A percentile compares a stretch with the other conserved stretches of the same genome.
These are phyloP conservation scores for Kernera saxatilis DNA, from an alignment of 345 rosid genomes.

Conservation along the genomic window DNA sequence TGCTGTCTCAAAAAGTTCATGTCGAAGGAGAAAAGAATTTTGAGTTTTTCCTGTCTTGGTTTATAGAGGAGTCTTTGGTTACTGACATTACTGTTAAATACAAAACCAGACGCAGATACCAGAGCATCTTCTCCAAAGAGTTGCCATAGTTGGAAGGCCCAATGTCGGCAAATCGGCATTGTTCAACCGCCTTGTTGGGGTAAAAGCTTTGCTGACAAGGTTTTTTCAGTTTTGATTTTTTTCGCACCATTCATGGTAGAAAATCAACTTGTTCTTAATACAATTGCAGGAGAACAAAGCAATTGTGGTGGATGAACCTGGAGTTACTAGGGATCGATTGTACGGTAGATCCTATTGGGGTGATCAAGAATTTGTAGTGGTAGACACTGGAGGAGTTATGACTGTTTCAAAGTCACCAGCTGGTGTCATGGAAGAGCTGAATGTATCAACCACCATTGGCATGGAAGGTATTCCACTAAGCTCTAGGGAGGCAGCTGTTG, in stretches of 20 bases:
- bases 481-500: constrained; percentile 85
- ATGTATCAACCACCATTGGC: constrained; percentile 74
- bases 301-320: constrained; percentile 97
- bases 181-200: constrained; percentile 96
- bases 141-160: constrained; percentile 94
- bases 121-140: constrained; percentile 75
- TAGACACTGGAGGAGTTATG: constrained; percentile 93
- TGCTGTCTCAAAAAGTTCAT: not conserved
- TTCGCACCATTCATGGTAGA: not conserved
- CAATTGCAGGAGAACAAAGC: constrained; percentile 67
- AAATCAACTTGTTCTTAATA: not conserved
- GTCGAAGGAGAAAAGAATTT: not conserved
- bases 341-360: constrained; percentile 96
- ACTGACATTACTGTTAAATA: not conserved
- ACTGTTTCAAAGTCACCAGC: constrained; percentile 70
- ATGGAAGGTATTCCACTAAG: constrained; percentile 89
- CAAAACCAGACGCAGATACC: constrained; percentile 59
- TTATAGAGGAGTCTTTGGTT: not conserved
- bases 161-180: constrained; percentile 96
- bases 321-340: constrained; percentile 90
- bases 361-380: constrained; percentile 70
- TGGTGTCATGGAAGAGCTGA: constrained; percentile 73
- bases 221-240: not conserved
- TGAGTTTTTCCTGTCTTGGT: not conserved
- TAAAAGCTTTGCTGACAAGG: constrained; percentile 14